Evolutionary conservation across 2,329 filamentous ascomycete species (phyloP).

Genomic region (Arthroderma uncinatum): DNA sequence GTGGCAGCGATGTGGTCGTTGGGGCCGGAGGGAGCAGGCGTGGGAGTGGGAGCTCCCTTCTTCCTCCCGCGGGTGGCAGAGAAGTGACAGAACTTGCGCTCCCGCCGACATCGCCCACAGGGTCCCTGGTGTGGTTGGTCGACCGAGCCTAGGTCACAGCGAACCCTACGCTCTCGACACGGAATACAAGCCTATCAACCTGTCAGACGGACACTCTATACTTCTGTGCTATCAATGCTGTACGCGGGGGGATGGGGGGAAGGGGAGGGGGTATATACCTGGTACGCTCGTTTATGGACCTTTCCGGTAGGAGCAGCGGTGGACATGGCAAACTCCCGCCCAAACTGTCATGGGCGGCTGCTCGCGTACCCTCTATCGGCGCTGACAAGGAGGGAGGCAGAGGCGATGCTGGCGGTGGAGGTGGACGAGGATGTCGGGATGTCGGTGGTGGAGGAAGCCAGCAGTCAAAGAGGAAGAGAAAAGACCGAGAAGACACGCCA

Average conservation of each 20-base stretch:
- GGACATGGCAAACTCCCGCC: constrained; percentile 12
- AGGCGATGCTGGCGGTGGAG: not conserved
- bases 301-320: constrained; percentile 10
- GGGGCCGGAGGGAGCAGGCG: not conserved
- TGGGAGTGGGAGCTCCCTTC: constrained; percentile 8
- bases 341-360: not conserved
- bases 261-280: constrained; percentile 12
- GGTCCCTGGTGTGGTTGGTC: constrained; percentile 16
- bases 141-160: constrained; percentile 17
- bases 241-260: too few relatives aligned
- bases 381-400: not conserved
- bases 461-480: not conserved
- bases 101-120: constrained; percentile 16
- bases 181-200: constrained; percentile 16
- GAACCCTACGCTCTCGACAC: constrained; percentile 17
- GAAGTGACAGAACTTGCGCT: constrained; percentile 17
- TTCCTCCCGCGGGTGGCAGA: constrained; percentile 17
- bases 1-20: not conserved
- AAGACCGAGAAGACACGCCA: too few relatives aligned
- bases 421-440: not conserved
- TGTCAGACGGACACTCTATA: not conserved
- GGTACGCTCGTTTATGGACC: constrained; percentile 18
- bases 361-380: not conserved
- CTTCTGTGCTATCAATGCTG: not conserved
- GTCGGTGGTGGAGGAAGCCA: not conserved